These are phyloP conservation scores for Theileria luwenshuni DNA, from an alignment of 169 alveolate species.

Conservation along the genomic window DNA sequence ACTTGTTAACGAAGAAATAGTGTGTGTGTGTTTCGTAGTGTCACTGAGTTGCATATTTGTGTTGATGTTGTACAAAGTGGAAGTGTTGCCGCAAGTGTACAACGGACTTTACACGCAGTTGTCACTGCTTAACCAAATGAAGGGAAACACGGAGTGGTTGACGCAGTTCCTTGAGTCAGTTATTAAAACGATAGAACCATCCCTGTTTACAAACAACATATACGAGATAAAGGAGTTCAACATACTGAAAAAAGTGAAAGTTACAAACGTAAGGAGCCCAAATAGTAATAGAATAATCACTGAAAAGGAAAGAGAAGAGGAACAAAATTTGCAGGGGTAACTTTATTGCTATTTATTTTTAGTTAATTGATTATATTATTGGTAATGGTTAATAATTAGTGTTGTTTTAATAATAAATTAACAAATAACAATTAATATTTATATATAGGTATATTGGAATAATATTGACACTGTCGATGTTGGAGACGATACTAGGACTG, in stretches of 20 bases:
- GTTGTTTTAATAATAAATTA: too few species aligned
- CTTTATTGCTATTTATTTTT: neutral
- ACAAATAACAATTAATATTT: too few species aligned
- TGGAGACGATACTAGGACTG: conserved; percentile 49
- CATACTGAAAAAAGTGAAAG: neutral
- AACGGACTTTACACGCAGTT: conserved; percentile 47
- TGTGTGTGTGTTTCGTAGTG: conserved; percentile 37
- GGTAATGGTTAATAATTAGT: too few species aligned
- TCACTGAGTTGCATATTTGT: conserved; percentile 35
- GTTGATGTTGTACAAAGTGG: conserved; percentile 35
- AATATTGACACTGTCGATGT: conserved; percentile 39
- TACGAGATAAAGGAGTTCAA: neutral
- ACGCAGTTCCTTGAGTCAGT: conserved; percentile 38
- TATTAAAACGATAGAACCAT: conserved; percentile 47
- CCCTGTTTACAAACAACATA: conserved; percentile 31
- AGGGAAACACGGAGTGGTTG: conserved; percentile 43
- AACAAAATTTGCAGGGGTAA: neutral
- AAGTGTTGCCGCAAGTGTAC: conserved; percentile 51
- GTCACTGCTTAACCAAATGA: conserved; percentile 41
- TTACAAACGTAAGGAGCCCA: neutral
- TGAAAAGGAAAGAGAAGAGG: neutral
- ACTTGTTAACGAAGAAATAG: conserved; percentile 12
- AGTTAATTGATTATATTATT: neutral
- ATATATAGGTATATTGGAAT: conserved; percentile 49
- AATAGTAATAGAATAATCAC: neutral